Base-by-base conservation (phyloP, 805 yeast species). In the Schwanniomyces pseudopolymorphus region DNA sequence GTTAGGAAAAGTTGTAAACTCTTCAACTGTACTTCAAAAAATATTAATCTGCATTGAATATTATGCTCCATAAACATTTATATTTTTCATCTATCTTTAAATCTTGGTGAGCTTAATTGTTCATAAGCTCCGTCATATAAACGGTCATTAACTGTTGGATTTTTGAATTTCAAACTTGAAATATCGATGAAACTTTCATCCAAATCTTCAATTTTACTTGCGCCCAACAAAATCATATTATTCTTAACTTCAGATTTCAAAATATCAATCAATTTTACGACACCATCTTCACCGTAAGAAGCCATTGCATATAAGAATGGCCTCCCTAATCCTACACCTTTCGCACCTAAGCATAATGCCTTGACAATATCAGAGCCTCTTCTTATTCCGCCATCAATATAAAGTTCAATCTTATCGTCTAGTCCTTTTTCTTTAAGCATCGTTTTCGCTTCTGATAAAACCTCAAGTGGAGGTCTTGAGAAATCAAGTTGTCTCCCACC, bases 401-500 rank as follows among this genome's bases (percentile, higher is more conserved):
- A 83, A 8, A 84, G 70, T 51, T 83, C 85, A 24, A 64, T 67
- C 21, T 70, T 65, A 38, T 79, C 74, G 40, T 74, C 75, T 28
- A 80, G 55, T 9, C 78, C 77, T 43, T 67, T 69, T 45, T 70
- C 69, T 42, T 68, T 69, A 46, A 83, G 63, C 3, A 72, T 56
- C 5, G 82, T 83, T 74, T 79, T 79, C 2, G 83, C 78, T 50
- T 87, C 96, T 4, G 86, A 87, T 42, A 89, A 68, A 4, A 87
- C 80, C 61, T 84, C 87, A 28, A 89, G 73, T 1, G 91, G 86
- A 0, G 96, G 81, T n/a, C 87, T 77, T 0, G 96, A 75, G 58
- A 80, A 87, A 65, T 89, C 97, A 46, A 89, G 70, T 65, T 89
- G 96, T 50, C 96, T 74, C 36, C 96, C 96, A 49, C 96, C 96